Percentiles rank a stretch among this genome's conserved stretches.
phyloP scores from a whole-genome alignment of 2,329 filamentous ascomycete species.

The Neobulgaria alba region DNA sequence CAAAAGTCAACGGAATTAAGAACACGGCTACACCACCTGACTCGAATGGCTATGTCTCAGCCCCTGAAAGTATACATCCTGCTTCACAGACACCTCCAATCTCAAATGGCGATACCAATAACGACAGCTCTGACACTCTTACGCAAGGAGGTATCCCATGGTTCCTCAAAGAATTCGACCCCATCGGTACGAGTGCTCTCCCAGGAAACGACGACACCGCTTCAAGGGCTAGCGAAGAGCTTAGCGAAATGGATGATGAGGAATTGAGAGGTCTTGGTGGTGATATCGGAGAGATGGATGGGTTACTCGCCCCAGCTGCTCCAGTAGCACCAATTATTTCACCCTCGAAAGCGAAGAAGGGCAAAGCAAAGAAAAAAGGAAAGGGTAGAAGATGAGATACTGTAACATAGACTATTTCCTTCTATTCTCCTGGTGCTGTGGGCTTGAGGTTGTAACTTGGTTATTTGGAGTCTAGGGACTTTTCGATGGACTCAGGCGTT shows the following conservation, averaged over 20 bases:
- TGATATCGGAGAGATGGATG: background rate
- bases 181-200: constrained; percentile 68
- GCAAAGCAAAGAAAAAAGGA: constrained; percentile 11
- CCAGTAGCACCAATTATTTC: background rate
- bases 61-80: constrained; percentile 13
- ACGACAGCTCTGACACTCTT: constrained; percentile 31
- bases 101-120: constrained; percentile 44
- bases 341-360: constrained; percentile 11
- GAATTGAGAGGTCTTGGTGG: constrained; percentile 60
- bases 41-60: constrained; percentile 36
- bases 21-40: constrained; percentile 37
- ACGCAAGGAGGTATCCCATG: constrained; percentile 74
- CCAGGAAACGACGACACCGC: constrained; percentile 60
- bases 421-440: too few relatives aligned
- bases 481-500: too few relatives aligned
- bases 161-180: constrained; percentile 78
- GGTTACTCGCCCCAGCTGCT: background rate
- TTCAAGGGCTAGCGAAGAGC: constrained; percentile 69
- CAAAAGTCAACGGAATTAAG: constrained; percentile 26
- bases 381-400: constrained; percentile 9
- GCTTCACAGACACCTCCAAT: constrained; percentile 57
- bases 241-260: constrained; percentile 88
- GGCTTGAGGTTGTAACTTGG: too few relatives aligned
- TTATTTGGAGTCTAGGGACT: too few relatives aligned
- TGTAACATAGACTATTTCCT: too few relatives aligned